These are phyloP conservation scores for Endoconidiophora laricicola DNA, from an alignment of 2,329 filamentous ascomycete species.

Conservation along the genomic window DNA sequence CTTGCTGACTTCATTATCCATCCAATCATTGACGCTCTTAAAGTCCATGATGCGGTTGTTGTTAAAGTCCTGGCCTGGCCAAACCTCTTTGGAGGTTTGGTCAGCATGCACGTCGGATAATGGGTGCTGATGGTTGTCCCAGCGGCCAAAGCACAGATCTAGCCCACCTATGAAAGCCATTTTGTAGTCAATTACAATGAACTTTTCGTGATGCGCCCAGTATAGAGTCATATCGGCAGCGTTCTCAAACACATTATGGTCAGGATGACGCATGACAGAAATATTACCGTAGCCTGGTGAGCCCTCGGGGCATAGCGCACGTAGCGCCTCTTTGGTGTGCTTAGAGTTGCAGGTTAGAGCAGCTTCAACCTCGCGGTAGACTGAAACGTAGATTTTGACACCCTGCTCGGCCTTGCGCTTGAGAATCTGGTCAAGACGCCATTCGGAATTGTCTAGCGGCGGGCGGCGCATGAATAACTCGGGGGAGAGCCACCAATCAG, in stretches of 20 bases:
- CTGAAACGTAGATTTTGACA: slow-evolving; percentile 83
- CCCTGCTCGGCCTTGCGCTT: slow-evolving; percentile 82
- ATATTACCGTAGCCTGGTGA: slow-evolving; percentile 78
- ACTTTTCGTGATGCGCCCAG: slow-evolving; percentile 97
- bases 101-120: slow-evolving; percentile 78
- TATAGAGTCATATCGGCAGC: slow-evolving; percentile 93
- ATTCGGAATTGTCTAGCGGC: slow-evolving; percentile 67
- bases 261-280: slow-evolving; percentile 72
- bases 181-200: slow-evolving; percentile 83
- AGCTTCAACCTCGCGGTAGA: slow-evolving; percentile 76
- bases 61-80: slow-evolving; percentile 94
- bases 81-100: slow-evolving; percentile 67
- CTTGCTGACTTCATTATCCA: slow-evolving; percentile 82
- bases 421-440: slow-evolving; percentile 68
- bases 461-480: slow-evolving; percentile 76
- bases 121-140: slow-evolving; percentile 75
- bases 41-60: slow-evolving; percentile 97
- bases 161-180: slow-evolving; percentile 87
- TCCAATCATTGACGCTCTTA: slow-evolving; percentile 78
- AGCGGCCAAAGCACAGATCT: slow-evolving; percentile 88
- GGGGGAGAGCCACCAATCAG: slow-evolving; percentile 91
- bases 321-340: slow-evolving; percentile 79
- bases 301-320: slow-evolving; percentile 64
- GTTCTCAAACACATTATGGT: slow-evolving; percentile 90
- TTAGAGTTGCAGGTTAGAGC: slow-evolving; percentile 80